Evolutionary conservation across 139 green algal genomes (phyloP), one percentile per base, ranked within the genome.

Genomic region (Pedinophyceae sp.): DNA sequence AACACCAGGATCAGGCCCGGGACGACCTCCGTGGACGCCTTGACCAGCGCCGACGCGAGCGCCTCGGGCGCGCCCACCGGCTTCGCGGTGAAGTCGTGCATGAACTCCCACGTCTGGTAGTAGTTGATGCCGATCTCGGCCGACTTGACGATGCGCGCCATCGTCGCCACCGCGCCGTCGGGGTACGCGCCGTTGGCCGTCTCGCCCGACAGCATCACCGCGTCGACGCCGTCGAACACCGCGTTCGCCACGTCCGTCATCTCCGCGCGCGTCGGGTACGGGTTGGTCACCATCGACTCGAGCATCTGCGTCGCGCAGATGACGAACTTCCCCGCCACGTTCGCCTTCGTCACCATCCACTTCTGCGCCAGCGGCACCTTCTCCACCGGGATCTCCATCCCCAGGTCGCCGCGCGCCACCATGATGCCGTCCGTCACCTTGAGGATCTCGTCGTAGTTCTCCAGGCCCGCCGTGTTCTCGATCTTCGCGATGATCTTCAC

Each of bases 401-500:
- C 79, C 59, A 88, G 62, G 57, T 83, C 76, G 15, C 79, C 79
- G n/a, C 79, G 63, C 25, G 79, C 79, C 27, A 84, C 76, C 79
- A 87, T 87, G 52, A 88, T 71, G 49, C 69, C 77, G 52, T 88
- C 79, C 18, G 74, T 84, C 43, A 66, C 61, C 38, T 65, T 50
- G 20, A 84, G 60, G 52, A 80, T 80, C 27, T 77, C 68, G 55
- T 83, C 75, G 54, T 70, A 78, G 66, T 85, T 67, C 43, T 63
- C 28, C 41, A 85, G 58, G 1, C 66, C 77, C 26, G 71, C 74
- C 58, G 72, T 58, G 61, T 84, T 84, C 64, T 87, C 78, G 48
- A 87, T 81, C 67, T 87, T 87, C 60, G 55, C 67, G 49, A 86
- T 86, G 66, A 86, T 86, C 58, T 79, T 69, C n/a, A 86, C 55